Base-by-base conservation (phyloP, 129 eudicot genomes). In the Lonicera japonica region DNA sequence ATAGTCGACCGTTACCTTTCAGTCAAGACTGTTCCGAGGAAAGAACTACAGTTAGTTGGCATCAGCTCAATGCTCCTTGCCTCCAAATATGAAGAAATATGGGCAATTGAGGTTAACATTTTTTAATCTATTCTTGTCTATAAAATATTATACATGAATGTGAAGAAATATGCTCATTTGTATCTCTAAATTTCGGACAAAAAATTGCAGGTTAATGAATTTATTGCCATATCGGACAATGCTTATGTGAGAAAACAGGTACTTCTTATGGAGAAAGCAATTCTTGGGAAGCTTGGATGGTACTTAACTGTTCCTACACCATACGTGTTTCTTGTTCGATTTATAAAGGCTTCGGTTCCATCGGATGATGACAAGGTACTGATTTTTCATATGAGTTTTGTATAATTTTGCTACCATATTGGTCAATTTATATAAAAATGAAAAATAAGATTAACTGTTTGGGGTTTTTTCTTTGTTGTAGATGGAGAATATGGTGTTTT, bases 241-340 rank as follows among this genome's bases (percentile, higher is more conserved):
- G 95, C 96, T 7, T 91, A 84, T 71, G 61, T 57, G 0, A 73
- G 87, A 43, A 95, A 84, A 22, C 86, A 91, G 43, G 77, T 91
- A 39, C 80, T 87, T 15, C 60, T 57, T 1, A 91, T 87, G 98
- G 98, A 91, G 83, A 91, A 91, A 69, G 68, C 78, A 7, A 80
- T 91, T 67, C 84, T 91, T 1, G 88, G 83, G 25, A 77, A 73
- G 60, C 67, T 91, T 16, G 96, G 80, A 19, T 91, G 98, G 98
- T 82, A 84, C 36, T 63, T 91, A 51, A 91, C 96, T 0, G 91
- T 91, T 15, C 96, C 98, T 11, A 91, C 98, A 41, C 98, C 98
- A 8, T 91, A 91, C 55, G 97, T 91, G 25, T 91, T 91, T 61
- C 83, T 84, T 6, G 79, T 82, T 68, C 77, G 97, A 18, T 91